A percentile compares a stretch with the other conserved stretches of the same genome.
phyloP scores from a whole-genome alignment of 1,284 basidiomycete species.

The Cryptococcus deneoformans region DNA sequence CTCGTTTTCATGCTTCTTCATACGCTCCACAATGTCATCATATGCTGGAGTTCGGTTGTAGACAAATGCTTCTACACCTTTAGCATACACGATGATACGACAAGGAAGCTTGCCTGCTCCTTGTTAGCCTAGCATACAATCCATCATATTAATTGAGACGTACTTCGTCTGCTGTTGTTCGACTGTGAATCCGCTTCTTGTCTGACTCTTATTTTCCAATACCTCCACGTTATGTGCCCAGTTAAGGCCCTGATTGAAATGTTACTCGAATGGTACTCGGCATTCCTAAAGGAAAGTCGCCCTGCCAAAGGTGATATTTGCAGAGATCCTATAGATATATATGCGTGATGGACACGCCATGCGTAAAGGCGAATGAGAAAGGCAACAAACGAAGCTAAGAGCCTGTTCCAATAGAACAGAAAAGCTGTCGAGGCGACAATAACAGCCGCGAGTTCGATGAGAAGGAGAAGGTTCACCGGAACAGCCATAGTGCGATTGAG shows the following conservation, averaged over 20 bases:
- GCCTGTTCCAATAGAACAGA: conserved; percentile 85
- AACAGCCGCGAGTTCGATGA: conserved; percentile 69
- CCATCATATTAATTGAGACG: conserved; percentile 6
- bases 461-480: conserved; percentile 54
- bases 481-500: too few species aligned
- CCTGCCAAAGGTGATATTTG: conserved; percentile 87
- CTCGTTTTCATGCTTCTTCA: conserved; percentile 53
- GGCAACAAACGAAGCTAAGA: conserved; percentile 64
- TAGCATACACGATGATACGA: conserved; percentile 69
- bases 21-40: conserved; percentile 74
- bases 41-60: conserved; percentile 86
- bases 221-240: conserved; percentile 82
- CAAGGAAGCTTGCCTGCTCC: conserved; percentile 57
- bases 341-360: conserved; percentile 46
- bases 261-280: conserved; percentile 85
- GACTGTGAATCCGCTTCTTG: conserved; percentile 51
- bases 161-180: conserved; percentile 31
- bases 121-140: background rate
- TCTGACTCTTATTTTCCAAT: conserved; percentile 75
- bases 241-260: conserved; percentile 78
- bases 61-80: conserved; percentile 86
- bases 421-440: conserved; percentile 64
- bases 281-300: conserved; percentile 76
- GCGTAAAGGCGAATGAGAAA: conserved; percentile 40
- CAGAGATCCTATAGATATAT: conserved; percentile 60